Percentiles rank a stretch among this genome's conserved stretches.
Evolutionary conservation across 768 basidiomycete species (phyloP).

Genomic region (Kwoniella heveanensis): DNA sequence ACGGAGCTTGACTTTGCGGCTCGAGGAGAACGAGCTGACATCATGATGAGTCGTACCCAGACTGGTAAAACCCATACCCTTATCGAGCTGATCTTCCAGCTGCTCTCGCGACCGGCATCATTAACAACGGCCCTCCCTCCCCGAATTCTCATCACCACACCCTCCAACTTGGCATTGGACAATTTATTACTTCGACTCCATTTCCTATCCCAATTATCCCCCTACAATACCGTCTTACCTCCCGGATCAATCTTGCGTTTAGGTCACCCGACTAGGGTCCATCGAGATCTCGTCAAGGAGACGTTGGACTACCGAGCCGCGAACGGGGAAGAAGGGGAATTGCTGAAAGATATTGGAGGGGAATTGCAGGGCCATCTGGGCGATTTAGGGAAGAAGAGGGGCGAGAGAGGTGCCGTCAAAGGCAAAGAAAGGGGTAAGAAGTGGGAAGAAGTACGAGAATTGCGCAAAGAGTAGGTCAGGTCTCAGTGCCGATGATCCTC

Average conservation of each 20-base stretch:
- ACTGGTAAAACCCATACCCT: conserved; percentile 97
- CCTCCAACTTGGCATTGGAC: conserved; percentile 71
- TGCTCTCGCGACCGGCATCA: conserved; percentile 32
- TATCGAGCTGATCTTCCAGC: conserved; percentile 86
- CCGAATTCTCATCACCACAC: conserved; percentile 46
- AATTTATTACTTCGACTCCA: conserved; percentile 84
- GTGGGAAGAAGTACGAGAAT: conserved; percentile 56
- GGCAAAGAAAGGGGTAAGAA: conserved; percentile 62
- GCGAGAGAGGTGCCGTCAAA: conserved; percentile 61
- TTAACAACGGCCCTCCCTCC: conserved; percentile 25
- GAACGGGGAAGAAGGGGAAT: conserved; percentile 64
- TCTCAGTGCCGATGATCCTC: too few relatives aligned
- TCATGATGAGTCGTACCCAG: conserved; percentile 56
- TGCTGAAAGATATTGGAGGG: conserved; percentile 84
- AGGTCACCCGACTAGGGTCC: conserved; percentile 92
- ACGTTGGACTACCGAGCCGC: conserved; percentile 58
- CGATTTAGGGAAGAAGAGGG: conserved; percentile 67
- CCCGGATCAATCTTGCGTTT: conserved; percentile 69
- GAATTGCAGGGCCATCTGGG: conserved; percentile 75
- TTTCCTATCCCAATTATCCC: conserved; percentile 19
- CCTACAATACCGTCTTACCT: conserved; percentile 51
- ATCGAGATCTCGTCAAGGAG: conserved; percentile 60
- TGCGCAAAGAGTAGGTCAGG: conserved; percentile 79
- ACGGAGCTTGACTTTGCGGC: too few relatives aligned
- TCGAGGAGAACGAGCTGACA: not conserved